These are phyloP conservation scores for Cryphonectria nitschkei DNA, from an alignment of 2,329 filamentous ascomycete genomes.

Conservation along the genomic window DNA sequence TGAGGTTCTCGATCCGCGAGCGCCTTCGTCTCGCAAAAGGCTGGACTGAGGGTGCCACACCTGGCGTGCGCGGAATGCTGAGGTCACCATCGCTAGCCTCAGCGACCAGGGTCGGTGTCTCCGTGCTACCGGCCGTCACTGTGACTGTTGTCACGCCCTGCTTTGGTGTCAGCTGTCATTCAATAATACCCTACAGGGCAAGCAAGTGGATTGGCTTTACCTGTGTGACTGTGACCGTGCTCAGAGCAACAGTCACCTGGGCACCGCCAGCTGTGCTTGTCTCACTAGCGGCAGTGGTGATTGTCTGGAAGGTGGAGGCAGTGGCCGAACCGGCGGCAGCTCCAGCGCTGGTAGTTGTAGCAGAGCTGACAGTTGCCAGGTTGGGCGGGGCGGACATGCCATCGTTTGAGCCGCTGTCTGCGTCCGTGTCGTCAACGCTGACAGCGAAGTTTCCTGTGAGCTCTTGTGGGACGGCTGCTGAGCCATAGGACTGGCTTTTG, in stretches of 20 bases:
- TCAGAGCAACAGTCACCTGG: conserved; percentile 17
- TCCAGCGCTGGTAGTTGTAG: background rate
- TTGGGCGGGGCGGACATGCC: conserved; percentile 28
- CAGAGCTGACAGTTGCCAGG: conserved; percentile 15
- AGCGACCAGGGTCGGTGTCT: conserved; percentile 6
- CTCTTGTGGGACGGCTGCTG: conserved; percentile 50
- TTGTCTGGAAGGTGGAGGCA: conserved; percentile 26
- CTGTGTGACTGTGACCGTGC: conserved; percentile 27
- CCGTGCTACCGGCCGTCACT: conserved; percentile 7
- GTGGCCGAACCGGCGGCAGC: conserved; percentile 2
- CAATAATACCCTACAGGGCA: background rate
- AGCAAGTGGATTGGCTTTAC: conserved; percentile 11
- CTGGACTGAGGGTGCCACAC: conserved; percentile 25
- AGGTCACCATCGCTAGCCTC: conserved; percentile 21
- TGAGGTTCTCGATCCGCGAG: conserved; percentile 23
- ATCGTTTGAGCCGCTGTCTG: conserved; percentile 26
- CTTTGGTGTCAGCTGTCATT: conserved; percentile 1
- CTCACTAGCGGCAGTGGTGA: conserved; percentile 18
- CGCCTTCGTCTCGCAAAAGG: conserved; percentile 24
- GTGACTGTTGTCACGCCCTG: conserved; percentile 21
- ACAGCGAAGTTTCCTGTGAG: conserved; percentile 52
- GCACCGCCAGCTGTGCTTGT: conserved; percentile 2
- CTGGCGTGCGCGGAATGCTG: conserved; percentile 11
- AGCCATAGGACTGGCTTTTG: conserved; percentile 45
- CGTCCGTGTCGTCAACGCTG: conserved; percentile 34